Evolutionary conservation across 768 basidiomycete genomes (phyloP).

Genomic region (Agaricus subrufescens): DNA sequence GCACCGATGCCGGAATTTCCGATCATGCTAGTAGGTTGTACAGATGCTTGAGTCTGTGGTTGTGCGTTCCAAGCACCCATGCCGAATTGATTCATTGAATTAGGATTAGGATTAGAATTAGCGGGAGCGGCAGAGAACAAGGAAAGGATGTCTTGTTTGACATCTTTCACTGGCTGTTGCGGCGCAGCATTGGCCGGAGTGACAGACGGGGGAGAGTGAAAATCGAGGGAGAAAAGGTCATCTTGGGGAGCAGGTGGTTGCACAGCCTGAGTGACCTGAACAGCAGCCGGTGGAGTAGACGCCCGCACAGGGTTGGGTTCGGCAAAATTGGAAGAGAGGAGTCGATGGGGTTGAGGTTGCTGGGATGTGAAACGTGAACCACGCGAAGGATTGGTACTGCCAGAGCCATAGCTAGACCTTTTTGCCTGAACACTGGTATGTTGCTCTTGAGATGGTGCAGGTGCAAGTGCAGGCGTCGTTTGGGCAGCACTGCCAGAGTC

Average conservation of each 20-base stretch:
- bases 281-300: conserved; percentile 19
- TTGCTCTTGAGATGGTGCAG: conserved; percentile 18
- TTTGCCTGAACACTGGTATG: conserved; percentile 20
- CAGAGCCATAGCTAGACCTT: conserved; percentile 25
- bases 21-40: conserved; percentile 44
- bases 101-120: conserved; percentile 22
- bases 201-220: conserved; percentile 49
- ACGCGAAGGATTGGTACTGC: conserved; percentile 21
- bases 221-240: conserved; percentile 84
- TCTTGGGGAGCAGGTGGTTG: conserved; percentile 34
- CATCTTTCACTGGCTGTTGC: conserved; percentile 54
- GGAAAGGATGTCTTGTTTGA: conserved; percentile 83
- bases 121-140: conserved; percentile 57
- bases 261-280: conserved; percentile 22
- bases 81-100: conserved; percentile 33
- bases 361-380: conserved; percentile 28
- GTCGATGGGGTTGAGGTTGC: conserved; percentile 51
- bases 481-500: conserved; percentile 37
- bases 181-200: conserved; percentile 21
- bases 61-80: conserved; percentile 25
- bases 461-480: conserved; percentile 15
- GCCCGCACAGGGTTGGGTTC: conserved; percentile 16
- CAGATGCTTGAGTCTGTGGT: conserved; percentile 20
- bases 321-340: conserved; percentile 42
- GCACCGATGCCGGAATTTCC: conserved; percentile 48